phyloP scores from a whole-genome alignment of 345 rosid genomes.

The Arabis alpina region DNA sequence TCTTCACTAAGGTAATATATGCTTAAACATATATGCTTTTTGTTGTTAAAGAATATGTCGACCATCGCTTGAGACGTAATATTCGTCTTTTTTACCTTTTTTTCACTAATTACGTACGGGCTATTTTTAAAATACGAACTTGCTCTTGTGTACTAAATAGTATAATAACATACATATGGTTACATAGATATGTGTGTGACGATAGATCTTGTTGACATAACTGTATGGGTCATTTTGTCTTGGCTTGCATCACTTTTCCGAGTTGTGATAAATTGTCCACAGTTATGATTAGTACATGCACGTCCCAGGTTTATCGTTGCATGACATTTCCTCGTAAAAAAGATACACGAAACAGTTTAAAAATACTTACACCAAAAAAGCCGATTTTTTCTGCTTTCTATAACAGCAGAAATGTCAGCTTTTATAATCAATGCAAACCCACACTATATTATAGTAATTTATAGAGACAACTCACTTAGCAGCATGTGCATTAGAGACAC shows the following conservation, averaged over 20 bases:
- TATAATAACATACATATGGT: background rate
- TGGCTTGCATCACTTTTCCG: conserved; percentile 29
- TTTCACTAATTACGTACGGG: background rate
- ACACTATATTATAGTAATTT: background rate
- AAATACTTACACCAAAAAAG: background rate
- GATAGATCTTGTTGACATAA: conserved; percentile 21
- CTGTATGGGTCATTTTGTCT: conserved; percentile 33
- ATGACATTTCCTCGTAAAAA: conserved; percentile 26
- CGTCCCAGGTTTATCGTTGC: conserved; percentile 26
- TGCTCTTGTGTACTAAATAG: background rate
- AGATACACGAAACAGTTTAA: background rate
- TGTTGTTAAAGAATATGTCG: background rate
- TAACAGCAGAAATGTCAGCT: background rate
- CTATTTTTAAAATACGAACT: background rate
- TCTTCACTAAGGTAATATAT: background rate
- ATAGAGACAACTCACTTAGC: conserved; percentile 8
- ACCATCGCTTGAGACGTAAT: background rate
- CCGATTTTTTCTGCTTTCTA: background rate
- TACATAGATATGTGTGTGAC: conserved; percentile 11
- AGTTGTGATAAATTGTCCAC: conserved; percentile 16
- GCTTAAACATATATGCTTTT: no score
- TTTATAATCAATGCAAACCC: background rate
- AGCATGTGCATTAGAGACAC: no score
- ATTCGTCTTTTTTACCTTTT: background rate
- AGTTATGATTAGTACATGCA: conserved; percentile 32